phyloP scores from a whole-genome alignment of 805 yeast species.

The Candida qinlingensis region DNA sequence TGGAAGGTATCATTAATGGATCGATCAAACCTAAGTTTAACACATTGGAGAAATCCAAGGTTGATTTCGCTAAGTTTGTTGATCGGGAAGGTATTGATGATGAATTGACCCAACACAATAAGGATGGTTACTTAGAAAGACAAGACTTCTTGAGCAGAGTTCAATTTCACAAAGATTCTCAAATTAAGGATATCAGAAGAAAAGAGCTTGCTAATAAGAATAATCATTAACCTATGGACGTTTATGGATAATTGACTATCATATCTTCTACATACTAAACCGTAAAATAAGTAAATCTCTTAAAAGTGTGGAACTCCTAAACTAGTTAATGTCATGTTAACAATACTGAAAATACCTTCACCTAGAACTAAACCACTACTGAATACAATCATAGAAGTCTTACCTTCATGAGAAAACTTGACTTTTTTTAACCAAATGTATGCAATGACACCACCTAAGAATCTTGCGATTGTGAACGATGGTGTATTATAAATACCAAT shows the following conservation, averaged over 20 bases:
- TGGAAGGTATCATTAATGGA: constrained; percentile 69
- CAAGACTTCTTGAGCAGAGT: constrained; percentile 85
- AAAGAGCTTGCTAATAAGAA: constrained; percentile 27
- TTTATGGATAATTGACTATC: not conserved
- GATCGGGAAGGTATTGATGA: constrained; percentile 81
- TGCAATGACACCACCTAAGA: constrained; percentile 77
- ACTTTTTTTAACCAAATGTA: constrained; percentile 46
- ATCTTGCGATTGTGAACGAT: constrained; percentile 87
- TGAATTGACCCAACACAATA: constrained; percentile 74
- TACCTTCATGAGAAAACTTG: constrained; percentile 38
- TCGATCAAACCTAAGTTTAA: constrained; percentile 75
- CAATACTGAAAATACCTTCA: constrained; percentile 83
- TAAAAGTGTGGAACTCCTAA: constrained; percentile 55
- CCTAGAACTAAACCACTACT: constrained; percentile 92
- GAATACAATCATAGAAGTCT: constrained; percentile 75
- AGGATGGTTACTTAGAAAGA: constrained; percentile 85
- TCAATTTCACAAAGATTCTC: constrained; percentile 38
- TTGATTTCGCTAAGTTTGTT: constrained; percentile 94
- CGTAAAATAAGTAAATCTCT: not conserved
- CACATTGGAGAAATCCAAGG: constrained; percentile 85
- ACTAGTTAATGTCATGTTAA: constrained; percentile 74
- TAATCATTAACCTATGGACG: constrained; percentile 40
- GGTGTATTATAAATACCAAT: constrained; percentile 94
- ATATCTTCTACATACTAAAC: not conserved
- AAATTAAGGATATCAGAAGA: constrained; percentile 34